Evolutionary conservation across 805 yeast genomes (phyloP).

Genomic region (Candida wancherniae): DNA sequence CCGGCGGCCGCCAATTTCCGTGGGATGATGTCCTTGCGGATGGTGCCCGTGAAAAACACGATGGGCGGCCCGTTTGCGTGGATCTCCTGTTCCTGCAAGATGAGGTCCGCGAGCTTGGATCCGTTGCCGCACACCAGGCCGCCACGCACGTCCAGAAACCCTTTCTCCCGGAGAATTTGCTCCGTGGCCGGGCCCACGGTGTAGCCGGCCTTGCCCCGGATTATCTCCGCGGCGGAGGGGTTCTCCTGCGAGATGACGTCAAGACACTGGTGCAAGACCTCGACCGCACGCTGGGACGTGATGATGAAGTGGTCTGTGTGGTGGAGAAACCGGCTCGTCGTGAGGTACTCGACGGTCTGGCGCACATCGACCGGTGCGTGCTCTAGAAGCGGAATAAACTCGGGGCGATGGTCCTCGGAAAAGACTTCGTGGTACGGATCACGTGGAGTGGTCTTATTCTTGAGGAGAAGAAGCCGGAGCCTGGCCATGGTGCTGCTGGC

Average conservation of each 20-base stretch:
- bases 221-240: slow-evolving; percentile 11
- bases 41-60: slow-evolving; percentile 81
- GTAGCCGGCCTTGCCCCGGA: slow-evolving; percentile 54
- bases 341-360: slow-evolving; percentile 42
- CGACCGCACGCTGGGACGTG: slow-evolving; percentile 91
- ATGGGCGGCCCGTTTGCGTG: slow-evolving; percentile 25
- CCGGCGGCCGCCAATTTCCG: slow-evolving; percentile 43
- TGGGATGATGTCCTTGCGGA: slow-evolving; percentile 79
- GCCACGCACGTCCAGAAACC: slow-evolving; percentile 67
- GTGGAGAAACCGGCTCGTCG: slow-evolving; percentile 36
- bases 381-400: slow-evolving; percentile 68
- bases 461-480: slow-evolving; percentile 47
- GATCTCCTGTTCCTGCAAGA: slow-evolving; percentile 33
- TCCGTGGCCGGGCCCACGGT: slow-evolving; percentile 93
- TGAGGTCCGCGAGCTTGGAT: slow-evolving; percentile 56
- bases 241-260: slow-evolving; percentile 16
- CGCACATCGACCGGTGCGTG: slow-evolving; percentile 54
- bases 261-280: slow-evolving; percentile 54
- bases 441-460: slow-evolving; percentile 63
- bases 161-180: slow-evolving; percentile 49
- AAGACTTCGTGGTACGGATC: slow-evolving; percentile 61
- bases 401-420: slow-evolving; percentile 34
- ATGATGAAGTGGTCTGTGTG: slow-evolving; percentile 56
- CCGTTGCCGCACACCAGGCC: slow-evolving; percentile 83
- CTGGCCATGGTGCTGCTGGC: too few relatives aligned